These are phyloP conservation scores for Apiospora phragmitis DNA, from an alignment of 2,329 filamentous ascomycete genomes.

Conservation along the genomic window DNA sequence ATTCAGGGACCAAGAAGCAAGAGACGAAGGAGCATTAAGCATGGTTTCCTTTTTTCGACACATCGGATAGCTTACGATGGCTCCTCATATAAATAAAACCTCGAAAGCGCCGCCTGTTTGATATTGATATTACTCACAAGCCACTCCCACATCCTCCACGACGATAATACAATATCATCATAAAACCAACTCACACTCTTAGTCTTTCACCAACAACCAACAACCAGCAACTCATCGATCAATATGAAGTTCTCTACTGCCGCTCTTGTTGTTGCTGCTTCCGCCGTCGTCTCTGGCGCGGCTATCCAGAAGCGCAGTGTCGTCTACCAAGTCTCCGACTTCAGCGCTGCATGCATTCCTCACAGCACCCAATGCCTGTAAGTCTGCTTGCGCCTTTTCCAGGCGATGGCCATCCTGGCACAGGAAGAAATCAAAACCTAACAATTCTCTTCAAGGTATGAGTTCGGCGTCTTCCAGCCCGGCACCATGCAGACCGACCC, in stretches of 20 bases:
- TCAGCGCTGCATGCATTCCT: not conserved
- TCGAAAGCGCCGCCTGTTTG: not conserved
- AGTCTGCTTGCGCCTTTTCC: not conserved
- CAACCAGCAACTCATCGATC: not conserved
- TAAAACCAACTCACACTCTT: not conserved
- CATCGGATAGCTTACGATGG: not conserved
- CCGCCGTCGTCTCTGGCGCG: conserved; percentile 1
- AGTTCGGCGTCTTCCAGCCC: conserved; percentile 7
- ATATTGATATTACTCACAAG: not conserved
- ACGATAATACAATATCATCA: not conserved
- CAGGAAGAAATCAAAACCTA: not conserved
- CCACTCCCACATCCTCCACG: not conserved
- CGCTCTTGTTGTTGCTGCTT: not conserved
- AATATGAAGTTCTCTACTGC: not conserved
- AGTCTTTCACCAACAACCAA: not conserved
- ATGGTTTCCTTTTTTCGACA: not conserved
- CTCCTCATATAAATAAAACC: not conserved
- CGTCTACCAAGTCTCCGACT: conserved; percentile 3
- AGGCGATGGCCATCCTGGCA: too few species aligned
- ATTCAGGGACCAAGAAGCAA: not conserved
- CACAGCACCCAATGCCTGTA: conserved; percentile 8
- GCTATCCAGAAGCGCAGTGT: not conserved
- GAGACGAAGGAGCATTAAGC: not conserved
- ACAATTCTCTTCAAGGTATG: not conserved
- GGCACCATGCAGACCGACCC: conserved; percentile 1